Evolutionary conservation across 371 early-diverging fungal genomes (phyloP).

Genomic region (Mortierella sp.): DNA sequence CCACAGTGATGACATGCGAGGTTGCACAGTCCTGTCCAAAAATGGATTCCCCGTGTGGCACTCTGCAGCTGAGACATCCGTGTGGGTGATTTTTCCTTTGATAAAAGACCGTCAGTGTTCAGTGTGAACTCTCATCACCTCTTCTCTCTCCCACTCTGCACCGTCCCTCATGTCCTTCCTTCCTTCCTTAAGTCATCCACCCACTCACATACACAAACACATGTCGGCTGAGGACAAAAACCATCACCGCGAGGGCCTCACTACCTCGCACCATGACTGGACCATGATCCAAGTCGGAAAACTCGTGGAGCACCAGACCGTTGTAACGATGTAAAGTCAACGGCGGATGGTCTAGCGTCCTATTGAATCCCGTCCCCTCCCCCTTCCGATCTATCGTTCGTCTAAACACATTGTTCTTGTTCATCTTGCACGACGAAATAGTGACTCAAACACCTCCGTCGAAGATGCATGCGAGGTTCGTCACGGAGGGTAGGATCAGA

Average conservation of each 20-base stretch:
- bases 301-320: constrained; percentile 61
- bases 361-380: background rate
- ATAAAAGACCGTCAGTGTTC: too few species aligned
- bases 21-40: background rate
- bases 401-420: background rate
- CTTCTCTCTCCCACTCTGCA: too few species aligned
- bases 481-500: background rate
- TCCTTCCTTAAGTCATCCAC: too few species aligned
- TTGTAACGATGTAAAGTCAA: constrained; percentile 61
- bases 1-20: background rate
- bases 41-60: background rate
- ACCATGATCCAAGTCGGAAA: constrained; percentile 59
- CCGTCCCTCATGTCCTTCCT: too few species aligned
- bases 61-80: too few species aligned
- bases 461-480: constrained; percentile 48
- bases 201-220: background rate
- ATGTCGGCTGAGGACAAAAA: constrained; percentile 12
- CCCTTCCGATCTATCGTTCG: background rate
- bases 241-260: constrained; percentile 67
- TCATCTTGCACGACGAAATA: background rate
- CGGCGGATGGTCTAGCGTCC: background rate
- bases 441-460: constrained; percentile 36
- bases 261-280: constrained; percentile 66
- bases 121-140: too few species aligned
- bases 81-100: too few species aligned